Evolutionary conservation across 164 flowering plant species (phyloP).

Genomic region (Warburgia ugandensis): DNA sequence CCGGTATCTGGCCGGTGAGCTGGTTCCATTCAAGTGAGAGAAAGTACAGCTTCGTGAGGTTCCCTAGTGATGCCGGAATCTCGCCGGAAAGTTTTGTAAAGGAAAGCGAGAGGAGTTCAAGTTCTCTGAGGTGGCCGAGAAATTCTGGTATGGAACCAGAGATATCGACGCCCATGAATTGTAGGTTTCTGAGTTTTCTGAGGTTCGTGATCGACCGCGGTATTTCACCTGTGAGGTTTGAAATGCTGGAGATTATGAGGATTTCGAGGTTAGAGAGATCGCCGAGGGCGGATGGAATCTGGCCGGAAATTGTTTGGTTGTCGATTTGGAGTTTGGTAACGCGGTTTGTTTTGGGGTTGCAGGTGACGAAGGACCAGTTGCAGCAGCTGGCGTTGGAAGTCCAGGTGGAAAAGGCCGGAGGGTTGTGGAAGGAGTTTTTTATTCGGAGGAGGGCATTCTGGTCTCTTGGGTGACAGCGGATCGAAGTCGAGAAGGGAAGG

Average conservation of each 20-base stretch:
- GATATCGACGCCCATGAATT: conserved; percentile 40
- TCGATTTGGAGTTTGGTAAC: conserved; percentile 39
- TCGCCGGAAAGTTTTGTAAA: conserved; percentile 52
- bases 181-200: conserved; percentile 32
- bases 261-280: conserved; percentile 49
- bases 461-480: conserved; percentile 58
- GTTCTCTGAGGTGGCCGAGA: conserved; percentile 19
- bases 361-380: conserved; percentile 46
- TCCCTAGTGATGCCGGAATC: conserved; percentile 44
- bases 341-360: conserved; percentile 44
- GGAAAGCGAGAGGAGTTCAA: conserved; percentile 15
- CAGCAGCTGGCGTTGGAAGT: conserved; percentile 47
- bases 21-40: conserved; percentile 50
- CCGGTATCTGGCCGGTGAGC: conserved; percentile 63
- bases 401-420: conserved; percentile 60
- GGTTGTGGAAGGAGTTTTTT: conserved; percentile 48
- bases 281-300: conserved; percentile 49
- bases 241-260: conserved; percentile 36
- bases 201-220: conserved; percentile 52
- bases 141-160: conserved; percentile 61
- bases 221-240: conserved; percentile 57
- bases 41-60: conserved; percentile 24
- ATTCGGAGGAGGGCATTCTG: conserved; percentile 53
- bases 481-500: conserved; percentile 4
- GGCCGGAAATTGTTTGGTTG: conserved; percentile 34